Evolutionary conservation across 2,329 filamentous ascomycete genomes (phyloP), one percentile per base, ranked within the genome.

Genomic region (Colletotrichum simmondsii): DNA sequence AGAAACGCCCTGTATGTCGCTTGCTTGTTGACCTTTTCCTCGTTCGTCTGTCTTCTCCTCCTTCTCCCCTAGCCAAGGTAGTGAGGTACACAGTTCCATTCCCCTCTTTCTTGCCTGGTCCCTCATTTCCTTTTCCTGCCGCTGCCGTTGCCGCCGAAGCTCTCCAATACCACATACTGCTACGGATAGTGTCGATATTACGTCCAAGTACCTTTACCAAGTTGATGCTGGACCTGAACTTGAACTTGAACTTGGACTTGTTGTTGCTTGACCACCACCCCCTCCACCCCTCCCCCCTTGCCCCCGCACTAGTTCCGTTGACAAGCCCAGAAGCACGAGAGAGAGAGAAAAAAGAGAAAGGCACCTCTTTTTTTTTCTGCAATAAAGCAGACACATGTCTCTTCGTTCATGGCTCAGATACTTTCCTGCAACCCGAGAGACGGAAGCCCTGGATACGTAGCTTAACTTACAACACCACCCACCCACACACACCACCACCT

Each of bases 361-460:
- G 65, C 57, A 56, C 46, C 71, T 35, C 79, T 82, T 84, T 49
- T 86, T 79, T 82, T 84, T 49, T 86, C 85, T 87, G 87, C 87
- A 90, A 90, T 90, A 91, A 90, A 91, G 85, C 86, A 90, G 68
- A 71, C 88, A 89, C 87, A 87, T 89, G 86, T 87, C 85, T 89
- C 87, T 86, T 87, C 83, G 83, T 86, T 84, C 85, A 85, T 87
- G 86, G 85, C 85, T 86, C 83, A 81, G 83, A 81, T 57, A 56
- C 32, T 83, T 81, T 84, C 85, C 83, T 85, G 84, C 85, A 86
- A 70, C 63, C 62, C 62, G 54, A 65, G 66, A 65, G 64, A 60
- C 78, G 80, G 80, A 63, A 72, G 81, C 79, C 83, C 82, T 81
- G 83, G 85, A 84, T 83, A 85, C 85, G 85, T 86, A 85, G 84